Conservation (phyloP, 2,329 filamentous ascomycete species). For the Epichloe gansuensis region DNA sequence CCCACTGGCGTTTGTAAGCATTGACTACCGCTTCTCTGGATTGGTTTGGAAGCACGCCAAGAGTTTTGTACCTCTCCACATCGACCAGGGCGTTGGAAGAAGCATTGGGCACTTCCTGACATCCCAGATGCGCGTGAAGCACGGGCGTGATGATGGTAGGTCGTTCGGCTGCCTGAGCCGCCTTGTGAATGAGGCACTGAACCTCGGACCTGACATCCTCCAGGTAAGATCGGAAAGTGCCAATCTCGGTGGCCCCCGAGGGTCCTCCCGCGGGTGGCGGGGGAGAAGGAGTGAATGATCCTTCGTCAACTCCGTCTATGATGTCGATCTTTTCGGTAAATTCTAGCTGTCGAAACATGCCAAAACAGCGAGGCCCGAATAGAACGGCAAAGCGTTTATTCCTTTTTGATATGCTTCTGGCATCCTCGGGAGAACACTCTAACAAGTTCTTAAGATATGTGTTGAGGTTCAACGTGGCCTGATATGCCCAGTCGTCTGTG, state of each 20-base stretch:
- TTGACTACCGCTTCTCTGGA: constrained; percentile 22
- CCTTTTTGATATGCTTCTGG: constrained; percentile 37
- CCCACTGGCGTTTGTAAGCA: constrained; percentile 29
- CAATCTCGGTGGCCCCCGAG: constrained; percentile 22
- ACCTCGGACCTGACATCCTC: constrained; percentile 38
- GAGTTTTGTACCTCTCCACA: constrained; percentile 20
- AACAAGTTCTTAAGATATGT: constrained; percentile 40
- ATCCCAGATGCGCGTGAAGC: constrained; percentile 21
- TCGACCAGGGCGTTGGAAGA: constrained; percentile 17
- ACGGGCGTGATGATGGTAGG: constrained; percentile 18
- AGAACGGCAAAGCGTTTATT: constrained; percentile 44
- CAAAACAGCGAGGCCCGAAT: constrained; percentile 37
- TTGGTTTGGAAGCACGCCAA: constrained; percentile 26
- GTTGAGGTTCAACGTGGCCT: constrained; percentile 33
- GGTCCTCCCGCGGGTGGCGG: constrained; percentile 21
- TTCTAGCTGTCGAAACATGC: constrained; percentile 35
- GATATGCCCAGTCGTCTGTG: constrained; percentile 25
- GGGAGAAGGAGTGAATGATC: constrained; percentile 23
- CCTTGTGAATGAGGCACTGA: constrained; percentile 28
- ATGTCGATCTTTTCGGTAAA: constrained; percentile 30
- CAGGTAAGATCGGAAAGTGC: constrained; percentile 32
- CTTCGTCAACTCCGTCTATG: constrained; percentile 27
- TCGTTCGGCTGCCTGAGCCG: constrained; percentile 18
- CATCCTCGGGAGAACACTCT: constrained; percentile 21
- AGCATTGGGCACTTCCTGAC: constrained; percentile 17